These are phyloP conservation scores for Eimeria necatrix DNA, from an alignment of 169 alveolate species.

Conservation along the genomic window DNA sequence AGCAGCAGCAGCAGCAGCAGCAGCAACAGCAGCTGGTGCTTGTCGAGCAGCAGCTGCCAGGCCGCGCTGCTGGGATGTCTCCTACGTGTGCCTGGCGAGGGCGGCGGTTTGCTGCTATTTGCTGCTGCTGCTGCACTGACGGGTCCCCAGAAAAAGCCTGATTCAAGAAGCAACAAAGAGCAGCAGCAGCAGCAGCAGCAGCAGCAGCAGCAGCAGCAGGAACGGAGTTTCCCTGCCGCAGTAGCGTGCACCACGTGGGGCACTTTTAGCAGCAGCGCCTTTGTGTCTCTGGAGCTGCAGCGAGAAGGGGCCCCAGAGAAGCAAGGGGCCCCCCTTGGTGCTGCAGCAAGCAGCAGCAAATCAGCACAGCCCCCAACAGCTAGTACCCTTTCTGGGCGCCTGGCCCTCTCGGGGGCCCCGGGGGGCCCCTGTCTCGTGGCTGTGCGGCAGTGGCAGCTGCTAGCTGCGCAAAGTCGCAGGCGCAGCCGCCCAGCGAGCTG, in stretches of 20 bases:
- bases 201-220: conserved; percentile 22
- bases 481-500: neutral
- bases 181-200: neutral
- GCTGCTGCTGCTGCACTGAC: neutral
- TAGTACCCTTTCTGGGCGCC: neutral
- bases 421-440: conserved; percentile 50
- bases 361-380: neutral
- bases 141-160: too few species aligned
- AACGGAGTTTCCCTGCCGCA: neutral
- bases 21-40: conserved; percentile 45
- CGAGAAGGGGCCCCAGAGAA: neutral
- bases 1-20: conserved; percentile 20
- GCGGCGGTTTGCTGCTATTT: conserved; percentile 11
- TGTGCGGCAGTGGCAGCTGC: neutral
- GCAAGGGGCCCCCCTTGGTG: neutral
- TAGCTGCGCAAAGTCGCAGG: neutral
- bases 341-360: neutral
- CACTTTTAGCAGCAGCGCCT: neutral
- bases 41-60: too few species aligned
- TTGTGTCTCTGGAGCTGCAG: neutral
- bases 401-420: neutral
- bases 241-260: conserved; percentile 10
- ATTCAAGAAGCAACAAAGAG: too few species aligned
- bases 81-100: neutral
- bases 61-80: conserved; percentile 24